Base-by-base conservation (phyloP, 2,329 filamentous ascomycete genomes). In the Parasarocladium wereldwijsianum region DNA sequence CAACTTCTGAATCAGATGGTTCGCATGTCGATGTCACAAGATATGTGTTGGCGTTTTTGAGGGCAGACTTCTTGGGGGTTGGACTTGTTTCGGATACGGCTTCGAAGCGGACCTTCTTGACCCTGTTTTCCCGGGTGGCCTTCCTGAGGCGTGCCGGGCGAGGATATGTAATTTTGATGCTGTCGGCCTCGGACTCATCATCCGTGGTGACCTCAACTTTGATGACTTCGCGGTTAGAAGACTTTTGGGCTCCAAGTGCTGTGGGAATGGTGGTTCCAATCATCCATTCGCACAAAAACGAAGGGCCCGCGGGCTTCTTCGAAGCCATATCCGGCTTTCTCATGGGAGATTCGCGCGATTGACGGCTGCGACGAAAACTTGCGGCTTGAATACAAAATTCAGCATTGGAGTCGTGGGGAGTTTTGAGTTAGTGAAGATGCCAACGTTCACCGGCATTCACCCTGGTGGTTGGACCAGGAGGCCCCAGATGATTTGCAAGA, bases 171-270 rank as follows among this genome's bases (percentile, higher is more conserved):
- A 70, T 44, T 12, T 46, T 54, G 31, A 69, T 43, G 3, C 52
- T 58, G 31, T 70, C 65, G 16, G 56, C 50, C 6, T 60, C 56
- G n/a, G 53, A 55, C 32, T 66, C 62, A 24, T 69, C 64, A 36
- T 70, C 64, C 8, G 65, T 67, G 10, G 55, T 51, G 2, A 66
- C 42, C 30, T 60, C 51, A 18, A 66, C 41, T 14, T 43, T 52
- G 33, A 62, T 40, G 8, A 58, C 43, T 12, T 49, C 47, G 26
- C 31, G 31, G 7, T n/a, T 30, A 5, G 19, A 12, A 5, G 28
- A 18, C 20, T 24, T 30, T 8, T 23, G 19, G 15, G 17, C 24
- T 3, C 46, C 43, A 4, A 52, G 40, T 15, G 43, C 43, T 8
- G 38, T 37, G 9, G 46, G 34, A 15, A 58, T 50, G 23, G 45